Evolutionary conservation across 352 stramenopile genomes (phyloP).

Genomic region (Globisporangium lucens): DNA sequence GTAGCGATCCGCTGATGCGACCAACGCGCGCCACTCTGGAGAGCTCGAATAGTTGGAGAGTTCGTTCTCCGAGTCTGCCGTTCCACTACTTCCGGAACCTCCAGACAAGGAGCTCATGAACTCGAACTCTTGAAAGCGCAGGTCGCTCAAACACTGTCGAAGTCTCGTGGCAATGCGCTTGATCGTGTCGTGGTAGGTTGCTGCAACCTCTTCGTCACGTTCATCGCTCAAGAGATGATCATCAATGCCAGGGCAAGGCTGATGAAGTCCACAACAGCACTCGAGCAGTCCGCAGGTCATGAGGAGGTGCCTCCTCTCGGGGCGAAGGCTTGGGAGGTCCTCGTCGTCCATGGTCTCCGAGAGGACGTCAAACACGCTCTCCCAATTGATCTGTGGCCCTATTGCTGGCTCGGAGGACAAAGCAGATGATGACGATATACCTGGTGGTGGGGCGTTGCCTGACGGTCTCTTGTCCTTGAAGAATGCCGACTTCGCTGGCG

Average conservation of each 20-base stretch:
- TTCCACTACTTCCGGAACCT: not conserved
- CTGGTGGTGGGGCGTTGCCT: not conserved
- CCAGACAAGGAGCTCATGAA: slow-evolving; percentile 14
- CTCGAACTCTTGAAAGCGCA: slow-evolving; percentile 20
- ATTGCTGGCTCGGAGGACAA: not conserved
- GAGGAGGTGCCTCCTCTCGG: not conserved
- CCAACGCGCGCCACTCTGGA: slow-evolving; percentile 29
- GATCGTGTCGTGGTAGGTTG: not conserved
- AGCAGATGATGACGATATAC: not conserved
- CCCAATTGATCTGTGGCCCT: slow-evolving; percentile 9
- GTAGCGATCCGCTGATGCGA: slow-evolving; percentile 35
- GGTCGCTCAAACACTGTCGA: slow-evolving; percentile 13
- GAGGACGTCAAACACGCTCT: slow-evolving; percentile 15
- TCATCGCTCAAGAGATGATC: not conserved
- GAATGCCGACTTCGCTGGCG: not conserved
- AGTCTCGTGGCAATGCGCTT: not conserved
- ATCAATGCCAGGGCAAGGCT: not conserved
- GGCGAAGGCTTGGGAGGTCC: not conserved
- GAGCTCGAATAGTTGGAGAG: slow-evolving; percentile 3
- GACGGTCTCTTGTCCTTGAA: not conserved
- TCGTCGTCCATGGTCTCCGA: slow-evolving; percentile 5
- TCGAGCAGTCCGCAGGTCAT: slow-evolving; percentile 10
- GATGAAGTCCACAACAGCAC: slow-evolving; percentile 5
- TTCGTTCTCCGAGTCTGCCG: not conserved
- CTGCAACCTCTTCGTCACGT: not conserved